These are phyloP conservation scores for Xylaria palmicola DNA, from an alignment of 495 filamentous ascomycete genomes.

Conservation along the genomic window DNA sequence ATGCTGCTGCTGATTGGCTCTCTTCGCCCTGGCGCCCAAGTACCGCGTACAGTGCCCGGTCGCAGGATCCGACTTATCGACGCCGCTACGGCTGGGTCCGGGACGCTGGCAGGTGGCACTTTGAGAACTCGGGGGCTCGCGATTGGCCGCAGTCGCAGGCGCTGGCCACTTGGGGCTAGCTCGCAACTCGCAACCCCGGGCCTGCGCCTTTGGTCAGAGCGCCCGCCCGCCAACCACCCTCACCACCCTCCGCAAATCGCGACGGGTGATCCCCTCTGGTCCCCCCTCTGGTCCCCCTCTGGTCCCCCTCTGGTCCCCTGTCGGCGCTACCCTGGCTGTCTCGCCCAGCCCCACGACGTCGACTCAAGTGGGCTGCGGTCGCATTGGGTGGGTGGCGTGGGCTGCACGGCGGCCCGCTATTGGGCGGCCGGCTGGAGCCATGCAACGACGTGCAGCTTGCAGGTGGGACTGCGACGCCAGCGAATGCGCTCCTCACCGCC, in stretches of 20 bases:
- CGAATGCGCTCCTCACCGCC: constrained; percentile 36
- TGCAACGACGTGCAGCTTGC: constrained; percentile 28
- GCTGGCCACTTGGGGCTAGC: neutral
- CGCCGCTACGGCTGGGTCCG: constrained; percentile 10
- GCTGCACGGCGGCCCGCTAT: constrained; percentile 15
- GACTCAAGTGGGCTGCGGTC: neutral
- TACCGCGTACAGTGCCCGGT: constrained; percentile 7
- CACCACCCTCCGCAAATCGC: constrained; percentile 11
- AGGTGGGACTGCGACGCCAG: constrained; percentile 37
- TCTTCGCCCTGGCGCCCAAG: neutral
- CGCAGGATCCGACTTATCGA: neutral
- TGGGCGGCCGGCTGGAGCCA: constrained; percentile 19
- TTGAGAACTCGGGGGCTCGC: neutral
- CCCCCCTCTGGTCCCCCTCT: neutral
- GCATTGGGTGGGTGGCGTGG: constrained; percentile 12
- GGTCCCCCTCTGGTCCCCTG: no score
- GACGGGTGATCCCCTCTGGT: neutral
- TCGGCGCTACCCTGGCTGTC: constrained; percentile 3
- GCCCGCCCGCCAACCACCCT: neutral
- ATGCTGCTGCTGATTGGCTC: neutral
- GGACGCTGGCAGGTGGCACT: constrained; percentile 13
- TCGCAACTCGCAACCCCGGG: neutral
- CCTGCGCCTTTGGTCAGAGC: neutral
- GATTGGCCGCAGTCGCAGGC: neutral
- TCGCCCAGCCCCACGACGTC: constrained; percentile 17